Percentiles rank a stretch among this genome's conserved stretches.
phyloP scores from a whole-genome alignment of 2,329 filamentous ascomycete genomes.

The Purpureocillium takamizusanense region DNA sequence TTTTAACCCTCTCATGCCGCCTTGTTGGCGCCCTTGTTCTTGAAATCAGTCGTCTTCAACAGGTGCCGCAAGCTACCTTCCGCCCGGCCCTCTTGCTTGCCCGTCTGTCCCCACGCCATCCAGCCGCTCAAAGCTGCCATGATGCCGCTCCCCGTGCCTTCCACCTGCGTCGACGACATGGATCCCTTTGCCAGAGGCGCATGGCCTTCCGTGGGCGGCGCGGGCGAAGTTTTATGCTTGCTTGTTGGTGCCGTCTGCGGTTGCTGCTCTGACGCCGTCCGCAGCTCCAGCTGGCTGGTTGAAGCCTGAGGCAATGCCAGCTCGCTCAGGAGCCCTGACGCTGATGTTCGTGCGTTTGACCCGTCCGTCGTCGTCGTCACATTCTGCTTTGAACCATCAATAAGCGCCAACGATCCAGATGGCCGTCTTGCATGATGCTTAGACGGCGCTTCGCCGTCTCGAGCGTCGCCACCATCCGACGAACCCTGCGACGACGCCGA shows the following conservation, averaged over 20 bases:
- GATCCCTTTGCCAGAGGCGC: background rate
- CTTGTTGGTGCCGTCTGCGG: constrained; percentile 12
- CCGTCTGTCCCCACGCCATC: constrained; percentile 10
- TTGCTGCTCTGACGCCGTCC: constrained; percentile 23
- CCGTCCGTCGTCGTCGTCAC: constrained; percentile 16
- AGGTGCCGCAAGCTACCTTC: constrained; percentile 48
- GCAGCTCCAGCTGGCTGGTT: constrained; percentile 38
- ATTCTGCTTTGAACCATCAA: constrained; percentile 25
- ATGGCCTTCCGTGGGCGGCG: constrained; percentile 9
- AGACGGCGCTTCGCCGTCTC: constrained; percentile 9
- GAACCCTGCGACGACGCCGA: constrained; percentile 19
- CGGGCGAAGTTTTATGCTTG: constrained; percentile 4
- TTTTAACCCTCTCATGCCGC: background rate
- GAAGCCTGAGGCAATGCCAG: constrained; percentile 51
- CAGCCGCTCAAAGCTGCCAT: constrained; percentile 8
- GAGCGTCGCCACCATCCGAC: constrained; percentile 15
- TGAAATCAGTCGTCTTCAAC: constrained; percentile 28
- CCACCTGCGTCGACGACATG: background rate
- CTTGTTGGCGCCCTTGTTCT: constrained; percentile 23
- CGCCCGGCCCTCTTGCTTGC: constrained; percentile 33
- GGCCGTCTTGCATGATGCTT: constrained; percentile 15
- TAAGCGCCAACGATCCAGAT: constrained; percentile 26
- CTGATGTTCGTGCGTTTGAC: constrained; percentile 22
- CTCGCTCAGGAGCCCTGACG: constrained; percentile 40
- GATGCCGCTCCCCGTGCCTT: constrained; percentile 7